A percentile compares a stretch with the other conserved stretches of the same genome.
phyloP scores from a whole-genome alignment of 192 early-diverging fungal genomes.

The Gamsiella multidivaricata region DNA sequence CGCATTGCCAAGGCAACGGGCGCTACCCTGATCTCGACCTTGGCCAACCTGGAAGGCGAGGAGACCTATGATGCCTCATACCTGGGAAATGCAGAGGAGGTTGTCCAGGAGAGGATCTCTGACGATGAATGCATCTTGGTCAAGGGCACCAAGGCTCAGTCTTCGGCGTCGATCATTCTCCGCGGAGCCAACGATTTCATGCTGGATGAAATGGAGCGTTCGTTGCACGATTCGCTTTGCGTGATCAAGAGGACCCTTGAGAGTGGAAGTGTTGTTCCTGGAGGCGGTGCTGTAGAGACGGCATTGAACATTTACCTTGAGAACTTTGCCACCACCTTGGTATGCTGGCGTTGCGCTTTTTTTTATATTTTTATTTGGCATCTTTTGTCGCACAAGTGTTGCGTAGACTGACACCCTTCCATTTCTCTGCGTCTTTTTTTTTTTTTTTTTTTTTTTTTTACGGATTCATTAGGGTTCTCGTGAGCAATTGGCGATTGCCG shows the following conservation, averaged over 20 bases:
- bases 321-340: constrained; percentile 96
- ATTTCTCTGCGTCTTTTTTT: not conserved
- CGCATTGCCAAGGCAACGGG: constrained; percentile 98
- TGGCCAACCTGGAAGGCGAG: constrained; percentile 98
- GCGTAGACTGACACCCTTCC: not conserved
- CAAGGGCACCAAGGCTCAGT: constrained; percentile 90
- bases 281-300: constrained; percentile 95
- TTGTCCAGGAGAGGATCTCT: constrained; percentile 95
- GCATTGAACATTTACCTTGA: constrained; percentile 97
- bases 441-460: not conserved
- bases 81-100: constrained; percentile 95
- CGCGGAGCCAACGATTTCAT: constrained; percentile 99
- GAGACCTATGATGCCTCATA: constrained; percentile 93
- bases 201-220: constrained; percentile 99
- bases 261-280: constrained; percentile 94
- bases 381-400: no score
- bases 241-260: constrained; percentile 98
- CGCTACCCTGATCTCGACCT: constrained; percentile 88
- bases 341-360: constrained; percentile 45
- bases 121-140: constrained; percentile 98
- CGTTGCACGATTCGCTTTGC: constrained; percentile 94
- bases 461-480: constrained; percentile 77
- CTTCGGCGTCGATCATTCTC: constrained; percentile 93
- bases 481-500: constrained; percentile 97
- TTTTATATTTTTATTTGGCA: not conserved